Conservation (phyloP, 2,329 filamentous ascomycete species). For the Chrysoporthe puriensis region DNA sequence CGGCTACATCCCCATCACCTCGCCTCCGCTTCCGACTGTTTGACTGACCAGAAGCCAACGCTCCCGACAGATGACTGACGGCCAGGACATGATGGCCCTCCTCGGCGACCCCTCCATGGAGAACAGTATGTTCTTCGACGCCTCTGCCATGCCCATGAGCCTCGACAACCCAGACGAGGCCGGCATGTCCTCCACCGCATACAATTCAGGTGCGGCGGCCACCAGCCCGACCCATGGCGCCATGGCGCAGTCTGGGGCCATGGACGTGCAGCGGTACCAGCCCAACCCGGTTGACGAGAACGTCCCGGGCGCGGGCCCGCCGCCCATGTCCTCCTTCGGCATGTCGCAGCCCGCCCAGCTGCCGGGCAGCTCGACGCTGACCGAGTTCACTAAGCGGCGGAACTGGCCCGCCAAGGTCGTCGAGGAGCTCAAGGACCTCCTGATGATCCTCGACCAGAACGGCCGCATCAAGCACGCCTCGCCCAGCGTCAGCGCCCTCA, state of each 20-base stretch:
- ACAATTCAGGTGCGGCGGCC: slow-evolving; percentile 32
- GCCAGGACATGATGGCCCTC: slow-evolving; percentile 47
- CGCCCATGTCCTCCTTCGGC: slow-evolving; percentile 44
- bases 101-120: slow-evolving; percentile 39
- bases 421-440: slow-evolving; percentile 85
- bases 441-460: slow-evolving; percentile 84
- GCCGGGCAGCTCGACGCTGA: slow-evolving; percentile 50
- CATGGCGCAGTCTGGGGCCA: slow-evolving; percentile 23
- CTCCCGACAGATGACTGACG: slow-evolving; percentile 35
- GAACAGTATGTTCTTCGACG: slow-evolving; percentile 43
- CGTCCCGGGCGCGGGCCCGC: slow-evolving; percentile 47
- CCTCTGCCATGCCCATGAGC: slow-evolving; percentile 45
- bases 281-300: slow-evolving; percentile 33
- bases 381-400: slow-evolving; percentile 63
- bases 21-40: slow-evolving; percentile 9
- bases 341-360: slow-evolving; percentile 33
- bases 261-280: slow-evolving; percentile 29
- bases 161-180: slow-evolving; percentile 43
- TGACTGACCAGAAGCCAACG: slow-evolving; percentile 17
- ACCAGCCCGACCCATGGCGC: slow-evolving; percentile 29
- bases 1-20: not conserved
- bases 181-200: slow-evolving; percentile 35
- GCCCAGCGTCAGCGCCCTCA: slow-evolving; percentile 73
- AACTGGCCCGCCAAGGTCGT: slow-evolving; percentile 90
- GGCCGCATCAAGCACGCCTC: slow-evolving; percentile 87